phyloP scores from a whole-genome alignment of 306 rosid species.

The Lotus japonicus region DNA sequence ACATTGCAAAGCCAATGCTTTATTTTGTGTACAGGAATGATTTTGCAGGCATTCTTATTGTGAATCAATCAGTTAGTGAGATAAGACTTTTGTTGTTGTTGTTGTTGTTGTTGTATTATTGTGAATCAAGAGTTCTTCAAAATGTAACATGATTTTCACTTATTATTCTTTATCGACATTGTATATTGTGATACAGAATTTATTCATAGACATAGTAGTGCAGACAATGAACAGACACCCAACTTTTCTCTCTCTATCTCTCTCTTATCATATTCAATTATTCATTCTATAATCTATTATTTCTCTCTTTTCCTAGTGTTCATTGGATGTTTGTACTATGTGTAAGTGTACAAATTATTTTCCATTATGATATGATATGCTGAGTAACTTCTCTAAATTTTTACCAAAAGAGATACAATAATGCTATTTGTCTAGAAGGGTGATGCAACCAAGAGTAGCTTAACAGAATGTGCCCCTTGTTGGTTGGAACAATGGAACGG shows the following conservation, averaged over 20 bases:
- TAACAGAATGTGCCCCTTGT: not conserved
- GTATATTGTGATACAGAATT: no score
- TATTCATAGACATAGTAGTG: no score
- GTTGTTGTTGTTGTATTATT: not conserved
- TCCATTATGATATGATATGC: not conserved
- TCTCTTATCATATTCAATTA: no score
- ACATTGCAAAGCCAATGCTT: slow-evolving; percentile 8
- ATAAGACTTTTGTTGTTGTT: no score
- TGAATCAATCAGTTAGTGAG: not conserved
- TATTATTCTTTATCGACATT: not conserved
- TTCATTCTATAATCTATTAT: no score
- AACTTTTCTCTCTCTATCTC: no score
- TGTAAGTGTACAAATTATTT: no score
- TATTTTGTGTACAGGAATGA: slow-evolving; percentile 12
- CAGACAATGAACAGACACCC: no score
- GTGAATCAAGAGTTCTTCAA: slow-evolving; percentile 9
- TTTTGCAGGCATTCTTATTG: not conserved
- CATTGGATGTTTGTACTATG: no score
- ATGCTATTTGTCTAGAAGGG: not conserved
- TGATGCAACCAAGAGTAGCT: not conserved
- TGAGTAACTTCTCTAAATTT: not conserved
- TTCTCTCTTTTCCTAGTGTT: no score
- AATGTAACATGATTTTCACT: not conserved
- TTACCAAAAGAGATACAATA: not conserved
- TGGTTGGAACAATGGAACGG: not conserved